Conservation (phyloP, 2,329 filamentous ascomycete genomes). For the Clathrospora elynae region DNA sequence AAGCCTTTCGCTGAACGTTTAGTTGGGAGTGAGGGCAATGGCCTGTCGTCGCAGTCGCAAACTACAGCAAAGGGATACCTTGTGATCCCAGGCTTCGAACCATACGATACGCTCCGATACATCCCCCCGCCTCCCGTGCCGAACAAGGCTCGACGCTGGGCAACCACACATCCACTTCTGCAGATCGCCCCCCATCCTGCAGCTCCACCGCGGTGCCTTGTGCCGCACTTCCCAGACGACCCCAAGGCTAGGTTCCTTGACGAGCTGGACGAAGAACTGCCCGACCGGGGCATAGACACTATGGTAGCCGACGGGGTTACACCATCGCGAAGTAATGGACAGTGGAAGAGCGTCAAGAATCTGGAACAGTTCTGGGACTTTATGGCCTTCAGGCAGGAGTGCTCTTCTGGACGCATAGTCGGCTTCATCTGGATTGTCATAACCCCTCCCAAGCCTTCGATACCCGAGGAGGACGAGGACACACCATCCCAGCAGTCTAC, state of each 20-base stretch:
- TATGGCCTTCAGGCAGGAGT: conserved; percentile 96
- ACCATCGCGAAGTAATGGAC: conserved; percentile 61
- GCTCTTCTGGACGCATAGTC: conserved; percentile 86
- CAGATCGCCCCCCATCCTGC: conserved; percentile 71
- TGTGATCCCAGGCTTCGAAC: conserved; percentile 83
- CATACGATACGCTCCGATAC: conserved; percentile 78
- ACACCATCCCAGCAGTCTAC: conserved; percentile 33
- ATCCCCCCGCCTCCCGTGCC: conserved; percentile 63
- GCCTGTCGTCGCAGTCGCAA: conserved; percentile 28
- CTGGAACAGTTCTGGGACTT: conserved; percentile 98
- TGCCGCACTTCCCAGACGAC: conserved; percentile 92
- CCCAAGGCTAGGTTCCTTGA: conserved; percentile 89
- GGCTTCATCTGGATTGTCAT: conserved; percentile 96
- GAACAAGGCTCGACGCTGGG: conserved; percentile 52
- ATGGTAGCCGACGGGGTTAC: conserved; percentile 48
- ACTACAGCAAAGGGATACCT: conserved; percentile 73
- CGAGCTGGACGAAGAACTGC: conserved; percentile 84
- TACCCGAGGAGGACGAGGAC: conserved; percentile 41
- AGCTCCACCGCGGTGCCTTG: conserved; percentile 79
- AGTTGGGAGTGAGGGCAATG: conserved; percentile 33
- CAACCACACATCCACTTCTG: conserved; percentile 71
- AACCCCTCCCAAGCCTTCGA: conserved; percentile 59
- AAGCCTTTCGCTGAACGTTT: conserved; percentile 40
- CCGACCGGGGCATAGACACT: conserved; percentile 53
- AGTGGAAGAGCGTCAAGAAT: conserved; percentile 82